Evolutionary conservation across 2,329 filamentous ascomycete species (phyloP), one percentile per base, ranked within the genome.

Genomic region (Ceratocystiopsis sp.): DNA sequence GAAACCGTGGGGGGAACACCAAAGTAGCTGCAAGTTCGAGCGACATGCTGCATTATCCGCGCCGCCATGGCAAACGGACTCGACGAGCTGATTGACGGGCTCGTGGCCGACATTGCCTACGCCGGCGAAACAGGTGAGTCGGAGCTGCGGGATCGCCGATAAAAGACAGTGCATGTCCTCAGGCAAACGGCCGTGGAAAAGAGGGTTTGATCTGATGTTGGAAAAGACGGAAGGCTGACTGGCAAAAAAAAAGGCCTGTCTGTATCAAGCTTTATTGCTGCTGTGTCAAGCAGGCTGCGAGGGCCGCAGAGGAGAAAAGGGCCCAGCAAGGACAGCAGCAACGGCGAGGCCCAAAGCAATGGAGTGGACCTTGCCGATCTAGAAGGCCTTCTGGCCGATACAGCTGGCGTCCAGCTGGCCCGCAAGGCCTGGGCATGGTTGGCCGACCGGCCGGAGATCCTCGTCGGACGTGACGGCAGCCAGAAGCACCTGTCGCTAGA

Each of bases 81-180:
- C 46, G 64, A 67, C 52, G 61, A 62, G 52, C 53, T 66, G 51
- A 57, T 66, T 42, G 63, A 67, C 50, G 60, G 57, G 46, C 60
- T 66, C 46, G 55, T 67, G 44, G 58, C 55, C 2, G 61, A 66
- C 54, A 63, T 64, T 37, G 62, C 62, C 16, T 65, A 64, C 51
- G 60, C 59, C 34, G 63, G 64, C 33, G 56, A 61, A 43, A 56
- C 55, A 49, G 63, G 64, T 66, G 46, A 53, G 63, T 57, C 17
- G 25, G 25, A 29, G 25, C 10, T 29, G 25, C 25, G 25, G 10
- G 25, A 29, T 29, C 25, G 25, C 10, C 9, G 16, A 37, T 0
- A 38, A 17, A 13, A 51, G 48, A 52, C 25, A 4, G 21, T 34
- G 13, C 11, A 2, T 15, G 33, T 34, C 8, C 13, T 5, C 6